Percentiles rank a stretch among this genome's conserved stretches.
phyloP scores from a whole-genome alignment of 2,329 filamentous ascomycete genomes.

The Ustulina deusta region DNA sequence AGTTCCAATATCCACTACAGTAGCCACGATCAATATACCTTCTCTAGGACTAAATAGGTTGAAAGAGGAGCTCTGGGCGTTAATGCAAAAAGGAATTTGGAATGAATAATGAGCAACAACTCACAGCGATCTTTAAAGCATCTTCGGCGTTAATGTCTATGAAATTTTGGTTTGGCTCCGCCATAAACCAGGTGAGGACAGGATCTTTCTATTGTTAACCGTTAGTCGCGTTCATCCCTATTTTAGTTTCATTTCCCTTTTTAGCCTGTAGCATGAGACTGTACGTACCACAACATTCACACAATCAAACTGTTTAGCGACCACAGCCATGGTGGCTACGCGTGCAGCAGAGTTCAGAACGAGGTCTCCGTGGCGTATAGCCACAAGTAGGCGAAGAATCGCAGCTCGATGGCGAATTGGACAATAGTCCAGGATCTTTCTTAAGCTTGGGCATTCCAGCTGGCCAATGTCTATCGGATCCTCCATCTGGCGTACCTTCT shows the following conservation, averaged over 20 bases:
- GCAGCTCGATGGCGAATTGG: constrained; percentile 71
- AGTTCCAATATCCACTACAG: constrained; percentile 56
- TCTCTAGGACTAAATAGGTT: too few relatives aligned
- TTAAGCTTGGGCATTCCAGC: constrained; percentile 38
- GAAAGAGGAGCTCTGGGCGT: too few relatives aligned
- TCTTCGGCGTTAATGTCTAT: constrained; percentile 74
- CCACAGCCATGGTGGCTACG: constrained; percentile 73
- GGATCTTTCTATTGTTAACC: constrained; percentile 54
- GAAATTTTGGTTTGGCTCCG: constrained; percentile 66
- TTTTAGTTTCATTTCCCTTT: constrained; percentile 9
- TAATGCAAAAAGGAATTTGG: not conserved
- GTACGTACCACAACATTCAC: constrained; percentile 56
- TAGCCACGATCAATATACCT: not conserved
- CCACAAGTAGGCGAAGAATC: constrained; percentile 72
- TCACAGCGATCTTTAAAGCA: constrained; percentile 65
- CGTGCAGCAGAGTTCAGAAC: constrained; percentile 73
- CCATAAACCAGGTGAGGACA: constrained; percentile 70
- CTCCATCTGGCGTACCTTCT: too few relatives aligned
- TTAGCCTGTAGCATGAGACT: not conserved
- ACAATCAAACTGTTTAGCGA: constrained; percentile 71
- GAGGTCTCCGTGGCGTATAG: constrained; percentile 66
- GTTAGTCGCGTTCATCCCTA: not conserved
- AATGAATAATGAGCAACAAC: not conserved
- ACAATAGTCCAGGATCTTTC: constrained; percentile 69
- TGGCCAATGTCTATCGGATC: constrained; percentile 42